Evolutionary conservation across 495 filamentous ascomycete species (phyloP), one percentile per base, ranked within the genome.

Genomic region (Aspergillus heteromorphus): DNA sequence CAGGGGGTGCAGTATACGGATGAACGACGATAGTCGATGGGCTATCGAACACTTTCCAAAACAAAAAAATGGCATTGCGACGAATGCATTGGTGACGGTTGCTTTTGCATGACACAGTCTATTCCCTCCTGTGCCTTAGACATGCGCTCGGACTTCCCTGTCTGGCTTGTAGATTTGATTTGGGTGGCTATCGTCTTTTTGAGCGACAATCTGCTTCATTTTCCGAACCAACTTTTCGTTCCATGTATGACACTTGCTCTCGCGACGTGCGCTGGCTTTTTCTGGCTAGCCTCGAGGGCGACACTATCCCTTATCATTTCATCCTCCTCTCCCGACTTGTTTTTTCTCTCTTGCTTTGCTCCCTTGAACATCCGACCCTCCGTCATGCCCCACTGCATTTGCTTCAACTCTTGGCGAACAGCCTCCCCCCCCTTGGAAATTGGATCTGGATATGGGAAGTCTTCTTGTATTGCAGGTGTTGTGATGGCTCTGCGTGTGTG

Each of bases 1-100:
- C 79, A 82, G 62, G 79, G 79, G 19, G 74, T 82, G 13, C 78
- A 82, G 58, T 82, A 82, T 59, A 73, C 74, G 17, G 76, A 81
- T 49, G 77, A 78, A 48, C 69, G 74, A 56, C 70, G 76, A 36
- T 78, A 68, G 55, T 25, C 18, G 20, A 20, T 48, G 13, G 13
- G 7, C 14, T 47, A 27, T 20, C 19, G 42, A 48, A 19, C 23
- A n/a, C 27, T 19, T 49, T 34, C 20, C 19, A n/a, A 1, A 30
- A 18, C 20, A 13, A n/a, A 1, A 30, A 18, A 48, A 23, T 27
- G 27, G 16, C n/a, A 23, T 21, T 50, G 13, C 40, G 20, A 40
- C 21, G 23, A 51, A 47, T 29, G 6, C 43, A 47, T 29, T 29
- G 43, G 23, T 29, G 23, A 47, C 16, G 43, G 27, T 29, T 47